Base-by-base conservation (phyloP, 139 green algal species). In the Tetraselmis striata region DNA sequence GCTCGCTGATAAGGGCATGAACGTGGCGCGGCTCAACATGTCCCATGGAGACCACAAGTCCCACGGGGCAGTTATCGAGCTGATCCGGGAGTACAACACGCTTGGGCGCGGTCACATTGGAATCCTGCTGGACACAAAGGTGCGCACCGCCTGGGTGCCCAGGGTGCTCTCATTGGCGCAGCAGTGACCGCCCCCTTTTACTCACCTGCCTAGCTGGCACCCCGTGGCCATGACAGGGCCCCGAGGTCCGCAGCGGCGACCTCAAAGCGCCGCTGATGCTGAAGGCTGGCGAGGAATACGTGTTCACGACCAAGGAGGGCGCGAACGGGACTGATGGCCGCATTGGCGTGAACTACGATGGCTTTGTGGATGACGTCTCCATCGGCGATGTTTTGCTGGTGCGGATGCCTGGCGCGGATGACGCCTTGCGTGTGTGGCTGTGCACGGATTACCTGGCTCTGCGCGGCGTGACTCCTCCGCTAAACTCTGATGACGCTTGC, bases 81-180 rank as follows among this genome's bases (percentile, higher is more conserved):
- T 96, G 25, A 88, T 95, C 29, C 87, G 87, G n/a, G 87, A 92
- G 83, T 94, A 95, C 88, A 96, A 96, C 80, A 79, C 81, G 2
- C 83, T 91, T 31, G 85, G 88, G 5, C 78, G 86, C 0, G 81
- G 87, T 78, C 88, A 83, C 79, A 75, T 96, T 23, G 90, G 90
- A 1, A 89, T 95, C 31, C 93, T 95, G 87, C 90, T 96, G 75
- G 93, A 96, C 84, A 96, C 93, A 28, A 96, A 96, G 85, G 85
- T 87, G 1, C 31, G n/a, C n/a, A n/a, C n/a, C n/a, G n/a, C n/a
- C n/a, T n/a, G n/a, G n/a, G n/a, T n/a, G n/a, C n/a, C n/a, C n/a
- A n/a, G n/a, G n/a, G n/a, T n/a, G n/a, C n/a, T n/a, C n/a, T n/a
- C n/a, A n/a, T n/a, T n/a, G n/a, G n/a, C n/a, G n/a, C n/a, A n/a